Percentiles rank a stretch among this genome's conserved stretches.
Evolutionary conservation across 163 green algal species (phyloP).

Genomic region (Scenedesmus sp.): DNA sequence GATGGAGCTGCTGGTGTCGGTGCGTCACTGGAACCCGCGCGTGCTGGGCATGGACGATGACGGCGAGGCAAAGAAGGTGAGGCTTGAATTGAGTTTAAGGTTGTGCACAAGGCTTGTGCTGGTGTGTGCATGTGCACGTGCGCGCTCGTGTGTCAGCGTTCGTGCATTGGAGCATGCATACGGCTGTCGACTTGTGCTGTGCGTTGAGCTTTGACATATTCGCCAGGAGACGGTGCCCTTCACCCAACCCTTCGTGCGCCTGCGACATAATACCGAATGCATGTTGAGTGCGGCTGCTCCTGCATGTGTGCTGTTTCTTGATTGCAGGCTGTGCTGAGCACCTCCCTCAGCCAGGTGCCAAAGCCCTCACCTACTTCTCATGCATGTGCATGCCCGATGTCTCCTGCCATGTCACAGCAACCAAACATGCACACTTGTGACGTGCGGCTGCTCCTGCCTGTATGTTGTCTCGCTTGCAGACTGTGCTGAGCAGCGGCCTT

Average conservation of each 20-base stretch:
- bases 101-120: too few species aligned
- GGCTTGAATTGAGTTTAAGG: background rate
- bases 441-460: background rate
- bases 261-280: too few species aligned
- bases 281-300: background rate
- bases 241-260: too few species aligned
- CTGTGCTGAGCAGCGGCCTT: background rate
- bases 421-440: too few species aligned
- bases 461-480: slow-evolving; percentile 20
- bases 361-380: slow-evolving; percentile 24
- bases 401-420: too few species aligned
- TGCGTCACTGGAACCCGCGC: slow-evolving; percentile 79
- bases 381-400: too few species aligned
- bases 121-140: background rate
- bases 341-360: background rate
- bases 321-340: slow-evolving; percentile 14
- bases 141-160: background rate
- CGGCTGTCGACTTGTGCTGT: too few species aligned
- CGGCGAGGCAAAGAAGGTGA: slow-evolving; percentile 19
- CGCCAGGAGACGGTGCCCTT: too few species aligned
- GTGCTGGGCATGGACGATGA: slow-evolving; percentile 57
- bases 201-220: too few species aligned
- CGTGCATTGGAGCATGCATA: background rate
- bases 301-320: background rate
- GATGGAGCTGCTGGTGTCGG: slow-evolving; percentile 59